phyloP scores from a whole-genome alignment of 2,329 filamentous ascomycete species.

The Fusarium scirpi region DNA sequence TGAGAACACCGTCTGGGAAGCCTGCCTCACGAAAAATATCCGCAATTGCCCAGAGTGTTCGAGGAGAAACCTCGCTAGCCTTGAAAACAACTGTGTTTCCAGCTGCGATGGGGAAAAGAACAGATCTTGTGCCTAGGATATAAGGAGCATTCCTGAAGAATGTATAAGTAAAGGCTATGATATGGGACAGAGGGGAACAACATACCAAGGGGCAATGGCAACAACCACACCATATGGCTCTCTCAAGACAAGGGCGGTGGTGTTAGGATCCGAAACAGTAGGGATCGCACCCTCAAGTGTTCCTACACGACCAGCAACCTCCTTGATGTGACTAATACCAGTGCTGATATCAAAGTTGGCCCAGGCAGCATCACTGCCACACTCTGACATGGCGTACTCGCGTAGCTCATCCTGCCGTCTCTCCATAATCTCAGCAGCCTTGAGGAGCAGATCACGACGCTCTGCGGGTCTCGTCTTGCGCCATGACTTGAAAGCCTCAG shows the following conservation, averaged over 20 bases:
- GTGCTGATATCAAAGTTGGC: conserved; percentile 55
- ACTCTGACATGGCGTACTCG: conserved; percentile 68
- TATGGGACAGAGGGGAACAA: background rate
- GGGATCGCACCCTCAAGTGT: conserved; percentile 56
- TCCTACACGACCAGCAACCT: conserved; percentile 58
- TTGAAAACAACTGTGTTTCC: conserved; percentile 85
- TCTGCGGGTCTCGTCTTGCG: conserved; percentile 67
- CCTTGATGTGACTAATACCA: conserved; percentile 55
- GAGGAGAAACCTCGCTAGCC: conserved; percentile 75
- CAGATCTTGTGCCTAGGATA: conserved; percentile 65
- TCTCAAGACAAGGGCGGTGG: conserved; percentile 72
- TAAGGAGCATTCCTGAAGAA: conserved; percentile 67
- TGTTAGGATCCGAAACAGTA: conserved; percentile 45
- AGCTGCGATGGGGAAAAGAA: conserved; percentile 75
- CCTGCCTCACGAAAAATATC: conserved; percentile 78
- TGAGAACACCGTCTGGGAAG: conserved; percentile 79
- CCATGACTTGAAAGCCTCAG: conserved; percentile 78
- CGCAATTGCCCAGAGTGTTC: conserved; percentile 71
- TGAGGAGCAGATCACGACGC: conserved; percentile 77
- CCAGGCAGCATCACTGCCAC: conserved; percentile 56
- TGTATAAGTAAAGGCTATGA: background rate
- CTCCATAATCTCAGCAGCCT: conserved; percentile 74
- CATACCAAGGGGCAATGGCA: conserved; percentile 83
- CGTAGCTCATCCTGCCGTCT: conserved; percentile 70
- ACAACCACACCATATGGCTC: conserved; percentile 85